A percentile compares a stretch with the other conserved stretches of the same genome.
These are phyloP conservation scores for Singerocomus inundabilis DNA, from an alignment of 1,284 basidiomycete genomes.

Conservation along the genomic window DNA sequence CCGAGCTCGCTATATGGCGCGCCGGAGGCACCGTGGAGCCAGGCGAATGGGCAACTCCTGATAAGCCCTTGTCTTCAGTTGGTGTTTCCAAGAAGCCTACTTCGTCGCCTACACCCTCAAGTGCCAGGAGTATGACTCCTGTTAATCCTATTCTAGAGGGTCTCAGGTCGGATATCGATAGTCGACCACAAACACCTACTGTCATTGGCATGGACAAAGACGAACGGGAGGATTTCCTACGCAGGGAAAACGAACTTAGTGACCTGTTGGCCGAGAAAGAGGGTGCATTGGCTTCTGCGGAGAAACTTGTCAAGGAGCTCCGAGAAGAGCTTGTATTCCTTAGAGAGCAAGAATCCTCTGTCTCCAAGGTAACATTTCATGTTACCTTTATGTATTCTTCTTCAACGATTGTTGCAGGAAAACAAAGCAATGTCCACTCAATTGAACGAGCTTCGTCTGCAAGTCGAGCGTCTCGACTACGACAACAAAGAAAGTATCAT, in stretches of 20 bases:
- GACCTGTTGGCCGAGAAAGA: slow-evolving; percentile 94
- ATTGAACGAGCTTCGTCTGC: slow-evolving; percentile 88
- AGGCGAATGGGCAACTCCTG: slow-evolving; percentile 76
- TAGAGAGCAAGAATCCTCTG: slow-evolving; percentile 84
- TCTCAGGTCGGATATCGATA: slow-evolving; percentile 64
- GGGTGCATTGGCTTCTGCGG: slow-evolving; percentile 68
- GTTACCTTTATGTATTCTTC: slow-evolving; percentile 2
- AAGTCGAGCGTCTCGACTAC: slow-evolving; percentile 90
- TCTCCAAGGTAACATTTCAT: slow-evolving; percentile 59
- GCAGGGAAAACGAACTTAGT: slow-evolving; percentile 94
- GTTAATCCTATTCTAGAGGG: slow-evolving; percentile 79
- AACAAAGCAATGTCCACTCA: slow-evolving; percentile 90
- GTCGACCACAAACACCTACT: slow-evolving; percentile 84
- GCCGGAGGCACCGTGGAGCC: slow-evolving; percentile 85
- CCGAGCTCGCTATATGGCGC: slow-evolving; percentile 91
- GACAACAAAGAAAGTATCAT: slow-evolving; percentile 95
- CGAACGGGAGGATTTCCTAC: slow-evolving; percentile 96
- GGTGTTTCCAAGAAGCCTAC: slow-evolving; percentile 59
- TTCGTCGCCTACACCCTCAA: slow-evolving; percentile 61
- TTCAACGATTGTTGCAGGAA: slow-evolving; percentile 52
- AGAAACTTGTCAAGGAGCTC: slow-evolving; percentile 83
- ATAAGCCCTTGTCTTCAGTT: slow-evolving; percentile 48
- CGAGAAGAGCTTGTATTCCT: slow-evolving; percentile 84
- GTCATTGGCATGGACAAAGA: slow-evolving; percentile 89
- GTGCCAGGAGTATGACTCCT: slow-evolving; percentile 76